These are phyloP conservation scores for Pilaira anomala DNA, from an alignment of 192 early-diverging fungal genomes.

Conservation along the genomic window DNA sequence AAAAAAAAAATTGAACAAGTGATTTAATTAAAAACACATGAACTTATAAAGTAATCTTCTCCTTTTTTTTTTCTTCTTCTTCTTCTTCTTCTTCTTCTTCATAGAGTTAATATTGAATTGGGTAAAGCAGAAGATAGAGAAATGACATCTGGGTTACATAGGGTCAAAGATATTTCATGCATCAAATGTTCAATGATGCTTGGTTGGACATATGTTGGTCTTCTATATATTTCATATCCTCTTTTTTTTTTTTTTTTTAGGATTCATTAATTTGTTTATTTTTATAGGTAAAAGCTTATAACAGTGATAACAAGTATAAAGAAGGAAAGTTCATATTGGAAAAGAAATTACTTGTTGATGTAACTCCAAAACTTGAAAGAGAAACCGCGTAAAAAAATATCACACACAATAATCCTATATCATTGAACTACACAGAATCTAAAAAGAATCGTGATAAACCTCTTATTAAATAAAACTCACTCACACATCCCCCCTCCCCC, in stretches of 20 bases:
- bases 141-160: slow-evolving; percentile 34
- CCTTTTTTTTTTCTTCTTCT: not conserved
- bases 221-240: not conserved
- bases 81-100: slow-evolving; percentile 3
- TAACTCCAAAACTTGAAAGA: slow-evolving; percentile 1
- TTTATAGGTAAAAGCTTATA: slow-evolving; percentile 33
- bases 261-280: slow-evolving; percentile 1
- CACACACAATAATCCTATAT: no score
- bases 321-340: slow-evolving; percentile 38
- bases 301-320: slow-evolving; percentile 34
- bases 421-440: no score
- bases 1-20: not conserved
- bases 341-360: slow-evolving; percentile 18
- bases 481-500: no score
- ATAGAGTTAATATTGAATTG: slow-evolving; percentile 27
- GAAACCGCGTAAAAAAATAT: no score
- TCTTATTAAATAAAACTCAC: no score
- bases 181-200: slow-evolving; percentile 29
- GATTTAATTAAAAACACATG: no score
- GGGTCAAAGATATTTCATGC: slow-evolving; percentile 27
- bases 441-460: no score
- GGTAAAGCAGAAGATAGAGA: slow-evolving; percentile 22
- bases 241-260: not conserved
- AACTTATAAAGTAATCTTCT: no score
- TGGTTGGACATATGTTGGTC: slow-evolving; percentile 36